Evolutionary conservation across 2,329 filamentous ascomycete genomes (phyloP).

Genomic region (Colletotrichum camelliae): DNA sequence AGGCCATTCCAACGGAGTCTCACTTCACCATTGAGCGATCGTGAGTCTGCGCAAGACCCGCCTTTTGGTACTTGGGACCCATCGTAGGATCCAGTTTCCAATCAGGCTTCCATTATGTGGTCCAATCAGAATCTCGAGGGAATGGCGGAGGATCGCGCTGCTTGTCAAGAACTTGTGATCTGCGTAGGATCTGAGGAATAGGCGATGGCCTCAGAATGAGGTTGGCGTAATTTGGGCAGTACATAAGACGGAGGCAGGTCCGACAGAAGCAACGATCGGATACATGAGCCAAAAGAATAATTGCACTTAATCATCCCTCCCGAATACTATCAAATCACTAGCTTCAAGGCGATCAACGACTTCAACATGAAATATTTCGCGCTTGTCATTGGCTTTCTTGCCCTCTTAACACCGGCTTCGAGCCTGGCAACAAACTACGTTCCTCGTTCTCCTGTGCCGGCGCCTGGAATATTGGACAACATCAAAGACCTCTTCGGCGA

Average conservation of each 20-base stretch:
- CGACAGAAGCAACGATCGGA: background rate
- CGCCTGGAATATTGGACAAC: background rate
- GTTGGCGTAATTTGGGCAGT: too few relatives aligned
- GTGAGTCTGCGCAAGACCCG: too few relatives aligned
- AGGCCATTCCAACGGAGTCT: background rate
- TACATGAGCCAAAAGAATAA: background rate
- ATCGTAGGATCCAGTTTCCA: too few relatives aligned
- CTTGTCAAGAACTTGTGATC: too few relatives aligned
- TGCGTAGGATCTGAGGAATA: too few relatives aligned
- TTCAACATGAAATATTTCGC: background rate
- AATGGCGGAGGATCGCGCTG: too few relatives aligned
- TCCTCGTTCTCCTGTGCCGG: background rate
- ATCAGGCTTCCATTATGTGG: too few relatives aligned
- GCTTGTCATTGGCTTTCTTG: background rate
- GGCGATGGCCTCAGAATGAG: too few relatives aligned
- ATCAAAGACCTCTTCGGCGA: background rate
- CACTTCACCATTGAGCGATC: too few relatives aligned
- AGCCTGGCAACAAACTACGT: background rate
- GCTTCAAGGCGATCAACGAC: background rate
- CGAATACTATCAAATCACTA: accelerated
- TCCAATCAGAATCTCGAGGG: too few relatives aligned
- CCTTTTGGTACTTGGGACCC: too few relatives aligned
- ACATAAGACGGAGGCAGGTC: too few relatives aligned
- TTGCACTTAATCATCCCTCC: accelerated
- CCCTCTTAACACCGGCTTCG: accelerated